Evolutionary conservation across 2,329 filamentous ascomycete genomes (phyloP).

Genomic region (Coniochaeta ligniaria): DNA sequence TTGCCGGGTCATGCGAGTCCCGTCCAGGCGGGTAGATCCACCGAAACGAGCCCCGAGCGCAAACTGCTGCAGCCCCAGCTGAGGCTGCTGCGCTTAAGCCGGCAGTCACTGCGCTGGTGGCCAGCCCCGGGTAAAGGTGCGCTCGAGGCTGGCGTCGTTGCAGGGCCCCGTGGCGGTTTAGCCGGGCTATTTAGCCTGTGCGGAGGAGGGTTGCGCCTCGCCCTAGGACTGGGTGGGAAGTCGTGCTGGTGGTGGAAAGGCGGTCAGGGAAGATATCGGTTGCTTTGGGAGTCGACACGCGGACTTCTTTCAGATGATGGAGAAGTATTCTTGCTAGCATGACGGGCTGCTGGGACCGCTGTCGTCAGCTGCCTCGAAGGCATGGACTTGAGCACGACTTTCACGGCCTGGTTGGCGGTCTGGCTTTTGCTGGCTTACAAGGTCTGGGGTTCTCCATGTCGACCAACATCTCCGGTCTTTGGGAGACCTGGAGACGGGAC

Average conservation of each 20-base stretch:
- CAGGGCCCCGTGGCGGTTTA: constrained; percentile 5
- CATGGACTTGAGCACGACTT: neutral
- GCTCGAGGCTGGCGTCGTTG: neutral
- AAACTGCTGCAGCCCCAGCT: neutral
- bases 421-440: neutral
- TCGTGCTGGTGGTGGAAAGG: neutral
- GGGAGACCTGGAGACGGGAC: neutral
- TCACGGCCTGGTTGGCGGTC: neutral
- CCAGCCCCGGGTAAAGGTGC: neutral
- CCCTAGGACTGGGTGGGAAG: neutral
- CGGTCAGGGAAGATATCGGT: neutral
- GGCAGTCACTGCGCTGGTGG: neutral
- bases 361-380: neutral
- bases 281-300: too few species aligned
- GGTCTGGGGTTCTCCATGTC: neutral
- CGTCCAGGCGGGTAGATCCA: neutral
- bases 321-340: neutral
- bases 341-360: neutral
- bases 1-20: neutral
- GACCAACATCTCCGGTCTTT: neutral
- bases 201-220: constrained; percentile 3
- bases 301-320: neutral
- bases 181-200: constrained; percentile 10
- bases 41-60: neutral
- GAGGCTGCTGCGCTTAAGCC: constrained; percentile 1